Conservation (phyloP, 306 rosid genomes). For the Trichosanthes truncata region DNA sequence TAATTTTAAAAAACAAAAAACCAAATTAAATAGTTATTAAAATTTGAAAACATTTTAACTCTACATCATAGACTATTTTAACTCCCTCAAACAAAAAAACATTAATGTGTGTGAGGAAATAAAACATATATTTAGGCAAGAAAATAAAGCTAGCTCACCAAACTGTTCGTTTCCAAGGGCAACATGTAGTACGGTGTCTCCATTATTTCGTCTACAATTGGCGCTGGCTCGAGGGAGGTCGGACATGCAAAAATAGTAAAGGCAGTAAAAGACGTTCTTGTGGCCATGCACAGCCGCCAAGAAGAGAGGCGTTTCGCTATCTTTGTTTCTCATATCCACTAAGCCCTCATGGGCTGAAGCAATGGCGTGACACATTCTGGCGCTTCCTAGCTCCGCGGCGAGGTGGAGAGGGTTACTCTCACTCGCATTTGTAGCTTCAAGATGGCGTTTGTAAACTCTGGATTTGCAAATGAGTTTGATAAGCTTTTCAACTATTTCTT, state of each 20-base stretch:
- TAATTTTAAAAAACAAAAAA: too few relatives aligned
- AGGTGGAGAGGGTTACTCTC: constrained; percentile 41
- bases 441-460: background rate
- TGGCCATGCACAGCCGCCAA: constrained; percentile 32
- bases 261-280: constrained; percentile 21
- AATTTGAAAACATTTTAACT: too few relatives aligned
- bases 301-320: constrained; percentile 44
- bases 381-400: constrained; percentile 27
- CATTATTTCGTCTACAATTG: constrained; percentile 19
- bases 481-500: background rate
- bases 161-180: constrained; percentile 29
- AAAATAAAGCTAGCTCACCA: background rate
- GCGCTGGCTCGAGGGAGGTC: too few relatives aligned
- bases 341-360: accelerated
- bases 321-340: constrained; percentile 16
- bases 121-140: too few relatives aligned
- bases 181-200: constrained; percentile 44
- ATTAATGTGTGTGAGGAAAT: too few relatives aligned
- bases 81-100: too few relatives aligned
- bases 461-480: background rate
- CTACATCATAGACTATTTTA: too few relatives aligned
- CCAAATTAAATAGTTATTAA: too few relatives aligned
- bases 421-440: background rate
- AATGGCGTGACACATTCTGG: constrained; percentile 9
- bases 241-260: constrained; percentile 6